Base-by-base conservation (phyloP, 2,329 filamentous ascomycete genomes). In the Ophiostoma montium region DNA sequence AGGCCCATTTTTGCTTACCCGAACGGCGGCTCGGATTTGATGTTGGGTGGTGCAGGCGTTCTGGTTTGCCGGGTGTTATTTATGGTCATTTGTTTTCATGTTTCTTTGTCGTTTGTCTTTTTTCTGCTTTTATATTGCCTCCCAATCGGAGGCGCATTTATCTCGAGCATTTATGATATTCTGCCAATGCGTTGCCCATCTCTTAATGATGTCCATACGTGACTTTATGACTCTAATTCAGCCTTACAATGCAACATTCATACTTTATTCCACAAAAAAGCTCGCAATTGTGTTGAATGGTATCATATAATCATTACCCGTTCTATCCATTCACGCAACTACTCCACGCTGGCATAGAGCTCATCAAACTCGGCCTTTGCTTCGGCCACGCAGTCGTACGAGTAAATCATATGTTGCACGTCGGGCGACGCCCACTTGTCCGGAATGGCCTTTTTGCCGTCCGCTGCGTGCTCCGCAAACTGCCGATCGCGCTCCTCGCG, bases 341-440 rank as follows among this genome's bases (percentile, higher is more conserved):
- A 48, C 30, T 11, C 52, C 33, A 65, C 49, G 30, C 55, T 61
- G 30, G 60, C 60, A 54, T 64, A 75, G 35, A 76, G 55, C 57
- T 68, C 63, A 11, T 70, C 67, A 59, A 77, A 80, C 51, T 65
- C 64, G 39, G 76, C 71, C 46, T 63, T 62, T 0, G 76, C 70
- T 49, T 76, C 71, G 57, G 68, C 63, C 46, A 75, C 68, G 58
- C 77, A 80, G 62, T 83, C 78, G 57, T 79, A 70, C 11, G 73
- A 71, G 62, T 83, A 83, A 52, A 83, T 75, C 70, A 75, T 74
- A 61, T 73, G 70, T 63, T 84, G 80, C 38, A 83, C 76, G 57
- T 83, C 79, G 10, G 78, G 77, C 61, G 80, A 81, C 3, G 78
- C 78, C 80, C 80, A 84, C 65, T 82, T 83, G 63, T 84, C 80